Evolutionary conservation across 2,329 filamentous ascomycete genomes (phyloP), one percentile per base, ranked within the genome.

Genomic region (Zymoseptoria passerinii): DNA sequence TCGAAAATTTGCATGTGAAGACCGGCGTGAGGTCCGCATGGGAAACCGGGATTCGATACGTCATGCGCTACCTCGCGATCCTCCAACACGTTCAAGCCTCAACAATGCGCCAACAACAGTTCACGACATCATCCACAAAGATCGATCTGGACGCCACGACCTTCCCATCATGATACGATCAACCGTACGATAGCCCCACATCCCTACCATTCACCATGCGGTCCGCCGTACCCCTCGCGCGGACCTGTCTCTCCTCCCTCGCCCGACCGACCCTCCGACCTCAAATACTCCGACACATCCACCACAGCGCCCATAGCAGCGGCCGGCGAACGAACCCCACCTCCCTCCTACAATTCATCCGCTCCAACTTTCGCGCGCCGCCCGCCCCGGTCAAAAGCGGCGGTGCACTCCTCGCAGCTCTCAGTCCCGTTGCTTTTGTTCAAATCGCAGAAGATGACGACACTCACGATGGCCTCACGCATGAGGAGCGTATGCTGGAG

Each of bases 401-500:
- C 28, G 66, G 67, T 48, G 58, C 69, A 13, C 66, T 75, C 20
- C 65, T 73, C 29, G 76, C 77, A n/a, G 73, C 72, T 4, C 72
- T 86, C 54, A 81, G 77, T 23, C 82, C 84, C 0, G 79, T 77
- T 4, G 82, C 80, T 1, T 85, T 86, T 62, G 78, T 87, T 48
- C 75, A 81, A 56, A 74, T 86, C 50, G 78, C 79, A 53, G 77
- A 83, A 61, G 75, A 81, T 50, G 74, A 79, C 28, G 71, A 70
- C 10, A 71, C 73, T 50, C 72, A 73, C 56, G 73, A 77, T 65
- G 76, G 76, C 27, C 79, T 87, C 68, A 96, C 92, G 2, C 83
- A 84, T 27, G 92, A 96, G 75, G 82, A 82, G 73, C 87, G 90
- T 64, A 96, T 96, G 92, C 81, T 96, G 13, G 83, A 91, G 71